Evolutionary conservation across 1,284 basidiomycete species (phyloP), one percentile per base, ranked within the genome.

Genomic region (Sphagnurus paluster): DNA sequence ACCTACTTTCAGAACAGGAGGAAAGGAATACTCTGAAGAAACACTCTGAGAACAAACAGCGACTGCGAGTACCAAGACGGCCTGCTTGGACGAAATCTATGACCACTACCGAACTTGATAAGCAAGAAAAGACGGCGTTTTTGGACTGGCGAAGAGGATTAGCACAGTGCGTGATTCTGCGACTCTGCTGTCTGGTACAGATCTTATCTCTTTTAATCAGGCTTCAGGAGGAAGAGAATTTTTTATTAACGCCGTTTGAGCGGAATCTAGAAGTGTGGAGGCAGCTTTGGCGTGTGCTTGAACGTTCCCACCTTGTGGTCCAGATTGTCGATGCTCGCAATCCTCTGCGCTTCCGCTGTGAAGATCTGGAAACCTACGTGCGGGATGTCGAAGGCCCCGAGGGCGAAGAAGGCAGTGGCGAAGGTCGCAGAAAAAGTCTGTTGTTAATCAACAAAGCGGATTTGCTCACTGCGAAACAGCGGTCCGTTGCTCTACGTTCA

Each of bases 361-460:
- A 93, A 56, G 95, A 98, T 71, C 70, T 98, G 36, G 94, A 97
- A 58, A 72, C 75, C 2, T 98, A 98, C 62, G 89, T 98, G 1
- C 69, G 75, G 44, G 92, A 86, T 59, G 82, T 87, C 1, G 90
- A 90, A 60, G 84, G 84, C 10, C 66, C 79, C 7, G 87, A 90
- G 61, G 90, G 87, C 5, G 87, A 89, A 61, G 74, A 78, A 4
- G 88, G 85, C 4, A 87, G 86, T 0, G 90, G 89, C 0, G 82
- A 76, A 56, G 87, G 86, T 8, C 76, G 76, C 61, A 75, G 95
- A 58, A 81, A 75, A 61, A 90, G 79, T 58, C 68, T 99, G 57
- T 68, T 99, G 32, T 76, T 99, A 44, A 91, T 99, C 66, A 99
- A 99, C 69, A 99, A 99, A 69, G 84, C 96, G 2, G 97, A 99